These are phyloP conservation scores for Coemansia sp. DNA, from an alignment of 192 early-diverging fungal species.

Conservation along the genomic window DNA sequence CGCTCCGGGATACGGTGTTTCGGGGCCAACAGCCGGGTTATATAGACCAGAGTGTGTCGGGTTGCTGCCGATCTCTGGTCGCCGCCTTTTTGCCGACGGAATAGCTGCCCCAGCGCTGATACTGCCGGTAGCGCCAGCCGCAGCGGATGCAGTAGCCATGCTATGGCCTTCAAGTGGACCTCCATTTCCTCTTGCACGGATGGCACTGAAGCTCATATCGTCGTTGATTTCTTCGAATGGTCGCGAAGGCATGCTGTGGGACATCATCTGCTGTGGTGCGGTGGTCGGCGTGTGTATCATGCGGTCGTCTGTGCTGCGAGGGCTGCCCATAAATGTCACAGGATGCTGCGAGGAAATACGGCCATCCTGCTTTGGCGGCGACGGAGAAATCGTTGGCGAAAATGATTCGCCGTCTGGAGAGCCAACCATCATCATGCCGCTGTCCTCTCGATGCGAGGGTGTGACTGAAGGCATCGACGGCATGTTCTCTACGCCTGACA, in stretches of 20 bases:
- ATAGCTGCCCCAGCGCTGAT: neutral
- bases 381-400: slow-evolving; percentile 48
- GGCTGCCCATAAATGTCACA: slow-evolving; percentile 24
- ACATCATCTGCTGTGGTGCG: slow-evolving; percentile 13
- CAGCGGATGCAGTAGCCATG: neutral
- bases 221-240: slow-evolving; percentile 25
- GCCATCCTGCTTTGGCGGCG: slow-evolving; percentile 31
- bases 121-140: neutral
- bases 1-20: neutral
- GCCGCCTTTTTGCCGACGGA: slow-evolving; percentile 14
- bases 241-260: slow-evolving; percentile 41
- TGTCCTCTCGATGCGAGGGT: neutral
- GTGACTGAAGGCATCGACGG: slow-evolving; percentile 9
- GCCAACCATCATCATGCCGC: slow-evolving; percentile 11
- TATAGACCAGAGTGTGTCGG: neutral
- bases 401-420: slow-evolving; percentile 35
- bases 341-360: slow-evolving; percentile 4
- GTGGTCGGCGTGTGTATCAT: neutral
- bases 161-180: slow-evolving; percentile 1
- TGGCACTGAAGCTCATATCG: slow-evolving; percentile 5
- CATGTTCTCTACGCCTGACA: neutral
- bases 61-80: slow-evolving; percentile 8
- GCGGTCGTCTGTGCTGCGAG: slow-evolving; percentile 7
- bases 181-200: neutral
- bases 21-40: neutral